phyloP scores from a whole-genome alignment of 768 basidiomycete genomes.

The Cystoderma amianthinum region DNA sequence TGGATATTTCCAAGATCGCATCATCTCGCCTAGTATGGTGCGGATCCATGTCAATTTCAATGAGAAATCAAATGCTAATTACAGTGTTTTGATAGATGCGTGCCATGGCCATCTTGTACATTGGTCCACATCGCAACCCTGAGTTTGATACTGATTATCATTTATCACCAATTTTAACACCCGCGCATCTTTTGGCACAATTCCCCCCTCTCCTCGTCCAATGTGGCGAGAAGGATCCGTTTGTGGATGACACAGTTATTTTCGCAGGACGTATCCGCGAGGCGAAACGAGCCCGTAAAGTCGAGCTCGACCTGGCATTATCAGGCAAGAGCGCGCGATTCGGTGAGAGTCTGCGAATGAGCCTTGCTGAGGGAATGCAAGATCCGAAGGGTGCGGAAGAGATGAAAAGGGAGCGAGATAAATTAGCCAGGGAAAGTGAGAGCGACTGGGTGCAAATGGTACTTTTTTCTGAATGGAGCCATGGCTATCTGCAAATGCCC shows the following conservation, averaged over 20 bases:
- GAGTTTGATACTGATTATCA: slow-evolving; percentile 95
- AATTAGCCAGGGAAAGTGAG: slow-evolving; percentile 64
- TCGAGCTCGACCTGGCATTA: slow-evolving; percentile 58
- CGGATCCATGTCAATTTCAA: too few relatives aligned
- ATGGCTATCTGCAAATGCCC: slow-evolving; percentile 96
- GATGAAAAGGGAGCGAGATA: slow-evolving; percentile 53
- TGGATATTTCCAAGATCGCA: slow-evolving; percentile 89
- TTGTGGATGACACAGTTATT: slow-evolving; percentile 96
- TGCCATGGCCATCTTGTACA: slow-evolving; percentile 96
- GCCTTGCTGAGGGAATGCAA: slow-evolving; percentile 26
- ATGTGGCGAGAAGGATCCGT: slow-evolving; percentile 90
- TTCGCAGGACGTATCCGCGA: slow-evolving; percentile 94
- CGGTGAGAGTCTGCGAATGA: slow-evolving; percentile 62
- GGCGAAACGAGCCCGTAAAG: slow-evolving; percentile 81
- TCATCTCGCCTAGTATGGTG: slow-evolving; percentile 96
- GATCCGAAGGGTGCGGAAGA: slow-evolving; percentile 24
- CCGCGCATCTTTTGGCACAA: slow-evolving; percentile 74
- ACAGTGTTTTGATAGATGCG: slow-evolving; percentile 73
- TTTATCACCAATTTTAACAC: slow-evolving; percentile 91
- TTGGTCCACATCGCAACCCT: slow-evolving; percentile 89
- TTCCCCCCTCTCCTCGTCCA: slow-evolving; percentile 94
- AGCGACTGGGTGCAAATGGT: slow-evolving; percentile 94
- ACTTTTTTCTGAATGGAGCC: slow-evolving; percentile 94
- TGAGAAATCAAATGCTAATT: too few relatives aligned
- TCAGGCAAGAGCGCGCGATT: slow-evolving; percentile 57